These are phyloP conservation scores for Solanum clarkiae DNA, from an alignment of 257 asterid species.

Conservation along the genomic window DNA sequence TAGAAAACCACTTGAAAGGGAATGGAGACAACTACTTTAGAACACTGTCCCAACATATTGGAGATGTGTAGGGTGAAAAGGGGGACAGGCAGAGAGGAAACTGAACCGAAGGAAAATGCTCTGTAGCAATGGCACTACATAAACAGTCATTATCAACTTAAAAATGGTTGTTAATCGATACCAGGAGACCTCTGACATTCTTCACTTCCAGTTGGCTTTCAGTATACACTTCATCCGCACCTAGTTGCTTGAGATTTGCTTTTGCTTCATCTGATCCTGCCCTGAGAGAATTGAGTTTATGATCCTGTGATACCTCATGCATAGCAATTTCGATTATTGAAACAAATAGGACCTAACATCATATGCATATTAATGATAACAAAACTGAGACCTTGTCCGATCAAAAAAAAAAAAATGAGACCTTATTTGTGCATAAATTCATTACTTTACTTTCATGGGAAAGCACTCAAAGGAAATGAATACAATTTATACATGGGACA, in stretches of 20 bases:
- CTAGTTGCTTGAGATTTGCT: conserved; percentile 68
- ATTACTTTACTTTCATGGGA: background rate
- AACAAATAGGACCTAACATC: background rate
- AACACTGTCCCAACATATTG: background rate
- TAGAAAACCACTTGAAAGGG: background rate
- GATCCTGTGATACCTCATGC: background rate
- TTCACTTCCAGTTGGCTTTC: conserved; percentile 77
- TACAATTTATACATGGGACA: background rate
- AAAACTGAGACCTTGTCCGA: background rate
- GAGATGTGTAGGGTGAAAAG: background rate
- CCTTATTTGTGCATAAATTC: background rate
- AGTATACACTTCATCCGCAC: conserved; percentile 79
- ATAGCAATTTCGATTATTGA: background rate
- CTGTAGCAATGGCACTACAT: background rate
- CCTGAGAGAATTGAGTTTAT: conserved; percentile 28
- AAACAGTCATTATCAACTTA: background rate
- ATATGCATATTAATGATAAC: background rate
- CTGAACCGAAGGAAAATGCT: background rate
- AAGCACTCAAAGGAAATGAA: background rate
- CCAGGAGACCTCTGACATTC: conserved; percentile 73
- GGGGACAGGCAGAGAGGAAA: background rate
- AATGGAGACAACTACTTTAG: background rate
- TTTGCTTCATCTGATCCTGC: conserved; percentile 78
- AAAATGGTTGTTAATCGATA: conserved; percentile 15
- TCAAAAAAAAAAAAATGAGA: background rate